Evolutionary conservation across 495 filamentous ascomycete species (phyloP).

Genomic region (Cercophora newfieldiana): DNA sequence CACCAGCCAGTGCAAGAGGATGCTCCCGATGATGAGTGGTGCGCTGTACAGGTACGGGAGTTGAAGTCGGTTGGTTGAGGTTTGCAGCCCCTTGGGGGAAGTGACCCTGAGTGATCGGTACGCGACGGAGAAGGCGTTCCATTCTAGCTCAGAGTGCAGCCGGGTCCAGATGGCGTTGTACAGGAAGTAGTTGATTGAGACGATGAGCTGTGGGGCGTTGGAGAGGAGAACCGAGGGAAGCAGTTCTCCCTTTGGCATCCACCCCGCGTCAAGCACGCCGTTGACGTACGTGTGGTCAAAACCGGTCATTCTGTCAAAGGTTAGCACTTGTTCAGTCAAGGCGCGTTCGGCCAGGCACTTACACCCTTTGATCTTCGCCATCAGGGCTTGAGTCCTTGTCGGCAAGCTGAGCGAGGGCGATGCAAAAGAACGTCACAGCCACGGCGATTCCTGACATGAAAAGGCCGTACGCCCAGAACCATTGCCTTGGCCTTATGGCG

Average conservation of each 20-base stretch:
- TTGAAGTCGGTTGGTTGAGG: neutral
- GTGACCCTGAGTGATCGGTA: neutral
- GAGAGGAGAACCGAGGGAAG: neutral
- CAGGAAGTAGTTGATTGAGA: neutral
- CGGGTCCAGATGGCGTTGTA: neutral
- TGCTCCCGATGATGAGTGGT: neutral
- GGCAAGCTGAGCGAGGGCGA: neutral
- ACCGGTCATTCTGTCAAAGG: neutral
- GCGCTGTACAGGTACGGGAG: neutral
- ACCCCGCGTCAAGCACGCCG: neutral
- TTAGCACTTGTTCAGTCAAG: neutral
- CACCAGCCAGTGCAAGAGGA: slow-evolving; percentile 8
- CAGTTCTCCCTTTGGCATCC: neutral
- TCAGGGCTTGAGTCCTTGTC: neutral
- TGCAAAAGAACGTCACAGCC: neutral
- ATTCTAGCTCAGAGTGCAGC: neutral
- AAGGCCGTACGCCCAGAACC: neutral
- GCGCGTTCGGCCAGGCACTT: neutral
- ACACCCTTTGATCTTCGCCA: neutral
- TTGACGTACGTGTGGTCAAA: neutral
- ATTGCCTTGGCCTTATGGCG: neutral
- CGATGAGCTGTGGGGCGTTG: slow-evolving; percentile 1
- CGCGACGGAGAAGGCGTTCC: neutral
- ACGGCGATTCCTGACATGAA: neutral
- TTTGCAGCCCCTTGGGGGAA: slow-evolving; percentile 1